Percentiles rank a stretch among this genome's conserved stretches.
These are phyloP conservation scores for Haematococcus sp. DNA, from an alignment of 139 green algal genomes.

Conservation along the genomic window DNA sequence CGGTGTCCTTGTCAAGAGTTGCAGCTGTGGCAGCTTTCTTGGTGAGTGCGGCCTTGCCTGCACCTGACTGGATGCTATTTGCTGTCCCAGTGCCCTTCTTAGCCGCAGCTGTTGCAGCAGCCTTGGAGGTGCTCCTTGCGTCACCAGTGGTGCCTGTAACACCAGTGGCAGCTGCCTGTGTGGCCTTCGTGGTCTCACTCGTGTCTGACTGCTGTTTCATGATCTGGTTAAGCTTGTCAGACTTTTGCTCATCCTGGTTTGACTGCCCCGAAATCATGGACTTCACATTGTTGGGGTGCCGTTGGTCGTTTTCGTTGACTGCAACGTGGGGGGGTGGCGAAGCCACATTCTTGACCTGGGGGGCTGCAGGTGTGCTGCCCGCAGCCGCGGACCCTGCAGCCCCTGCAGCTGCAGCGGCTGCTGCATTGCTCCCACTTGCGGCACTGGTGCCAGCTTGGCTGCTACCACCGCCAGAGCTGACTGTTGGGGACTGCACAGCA, in stretches of 20 bases:
- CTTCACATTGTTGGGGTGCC: constrained; percentile 1
- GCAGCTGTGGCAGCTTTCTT: not conserved
- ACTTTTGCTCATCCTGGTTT: constrained; percentile 5
- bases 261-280: not conserved
- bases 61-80: not conserved
- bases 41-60: not conserved
- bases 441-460: no score
- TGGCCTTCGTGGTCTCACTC: no score
- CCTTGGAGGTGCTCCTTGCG: not conserved
- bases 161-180: not conserved
- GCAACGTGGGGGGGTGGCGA: not conserved
- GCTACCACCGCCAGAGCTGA: no score
- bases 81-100: no score
- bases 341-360: no score
- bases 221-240: not conserved
- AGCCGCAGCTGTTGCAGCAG: no score
- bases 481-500: no score
- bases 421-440: not conserved
- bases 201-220: no score
- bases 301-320: constrained; percentile 2
- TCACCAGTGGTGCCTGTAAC: not conserved
- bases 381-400: no score
- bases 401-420: not conserved
- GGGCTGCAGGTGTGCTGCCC: no score
- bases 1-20: not conserved